Evolutionary conservation across 371 early-diverging fungal genomes (phyloP), one percentile per base, ranked within the genome.

Genomic region (Mucor indicus): DNA sequence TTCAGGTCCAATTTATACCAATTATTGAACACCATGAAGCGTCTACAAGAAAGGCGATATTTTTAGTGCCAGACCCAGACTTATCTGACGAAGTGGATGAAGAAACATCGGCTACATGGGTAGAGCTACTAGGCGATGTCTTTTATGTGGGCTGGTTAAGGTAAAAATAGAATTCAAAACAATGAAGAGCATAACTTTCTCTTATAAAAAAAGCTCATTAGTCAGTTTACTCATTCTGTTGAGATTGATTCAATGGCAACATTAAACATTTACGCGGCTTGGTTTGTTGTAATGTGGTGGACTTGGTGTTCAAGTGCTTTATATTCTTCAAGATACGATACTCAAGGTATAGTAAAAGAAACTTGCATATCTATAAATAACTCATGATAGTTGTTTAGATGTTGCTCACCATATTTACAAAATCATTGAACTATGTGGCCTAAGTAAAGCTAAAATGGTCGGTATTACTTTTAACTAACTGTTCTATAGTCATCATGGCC

Each of bases 251-350:
- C 60, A 44, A 24, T 42, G 1, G 33, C 46, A 0, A 57, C 59
- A 1, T 37, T 79, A 21, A 64, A 66, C 7, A 58, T 59, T 7
- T 80, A 80, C 43, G 74, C 66, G 21, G 72, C 72, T n/a, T 79
- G 80, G 80, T 79, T 80, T 50, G 72, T 75, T 1, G 74, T 80
- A 1, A 66, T 80, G 58, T 80, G 80, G 80, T 80, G 80, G 80
- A 75, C 76, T 40, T 80, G 80, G 77, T 72, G 77, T 30, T 71
- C 80, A 1, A 71, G 76, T 42, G 77, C 80, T 9, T 57, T 80
- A 20, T 61, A 75, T 44, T 68, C 75, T 3, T 64, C 75, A 10
- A 61, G 75, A 24, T 75, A 75, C 44, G 75, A 75, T 15, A 55
- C 49, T 23, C 55, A 50, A 27, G 67, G 67, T 67, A 43, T 20